Percentiles rank a stretch among this genome's conserved stretches.
phyloP scores from a whole-genome alignment of 2,329 filamentous ascomycete genomes.

The Colletotrichum sp. region DNA sequence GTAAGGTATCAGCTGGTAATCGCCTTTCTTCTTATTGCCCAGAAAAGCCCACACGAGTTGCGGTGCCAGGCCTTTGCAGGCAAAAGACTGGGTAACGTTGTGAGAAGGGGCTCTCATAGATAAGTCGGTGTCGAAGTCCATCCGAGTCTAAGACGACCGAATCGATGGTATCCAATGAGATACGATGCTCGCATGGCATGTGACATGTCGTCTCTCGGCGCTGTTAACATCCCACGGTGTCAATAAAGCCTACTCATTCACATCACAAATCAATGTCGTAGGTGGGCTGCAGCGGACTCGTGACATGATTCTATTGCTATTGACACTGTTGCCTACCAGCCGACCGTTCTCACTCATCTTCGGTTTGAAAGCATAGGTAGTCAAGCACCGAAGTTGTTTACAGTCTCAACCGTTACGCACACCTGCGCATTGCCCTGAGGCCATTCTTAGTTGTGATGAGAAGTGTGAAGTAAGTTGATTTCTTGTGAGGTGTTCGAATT shows the following conservation, averaged over 20 bases:
- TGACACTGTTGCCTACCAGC: too few species aligned
- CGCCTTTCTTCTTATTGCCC: too few species aligned
- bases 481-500: background rate
- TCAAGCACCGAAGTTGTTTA: too few species aligned
- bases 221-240: accelerated
- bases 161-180: background rate
- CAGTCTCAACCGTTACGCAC: background rate
- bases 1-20: too few species aligned
- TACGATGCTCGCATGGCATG: background rate
- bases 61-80: background rate
- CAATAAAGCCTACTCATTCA: background rate
- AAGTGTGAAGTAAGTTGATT: background rate
- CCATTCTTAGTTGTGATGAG: background rate
- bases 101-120: background rate
- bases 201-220: background rate
- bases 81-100: background rate
- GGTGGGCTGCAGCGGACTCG: too few species aligned
- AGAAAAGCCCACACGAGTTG: background rate
- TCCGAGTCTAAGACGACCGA: background rate
- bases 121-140: background rate
- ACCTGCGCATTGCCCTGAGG: accelerated
- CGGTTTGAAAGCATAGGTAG: too few species aligned
- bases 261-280: too few species aligned
- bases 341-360: too few species aligned
- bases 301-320: too few species aligned